These are phyloP conservation scores for Candida ulmi DNA, from an alignment of 805 yeast genomes.

Conservation along the genomic window DNA sequence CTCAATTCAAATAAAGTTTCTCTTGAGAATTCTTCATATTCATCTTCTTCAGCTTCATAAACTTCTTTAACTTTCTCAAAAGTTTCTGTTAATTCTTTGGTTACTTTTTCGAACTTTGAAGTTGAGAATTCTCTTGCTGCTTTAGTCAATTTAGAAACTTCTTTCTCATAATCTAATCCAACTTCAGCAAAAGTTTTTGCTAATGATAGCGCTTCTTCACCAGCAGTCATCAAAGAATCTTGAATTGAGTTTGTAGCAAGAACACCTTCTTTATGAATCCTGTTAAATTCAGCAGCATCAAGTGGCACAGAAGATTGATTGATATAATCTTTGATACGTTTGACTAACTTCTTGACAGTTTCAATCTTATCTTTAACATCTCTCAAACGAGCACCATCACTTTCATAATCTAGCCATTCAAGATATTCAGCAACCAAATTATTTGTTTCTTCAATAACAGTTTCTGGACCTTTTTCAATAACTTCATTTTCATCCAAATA, in stretches of 20 bases:
- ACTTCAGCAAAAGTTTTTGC: slow-evolving; percentile 37
- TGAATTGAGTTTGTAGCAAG: slow-evolving; percentile 37
- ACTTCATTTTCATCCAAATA: slow-evolving; percentile 50
- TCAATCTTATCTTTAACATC: slow-evolving; percentile 31
- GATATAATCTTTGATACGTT: slow-evolving; percentile 32
- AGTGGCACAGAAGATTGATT: slow-evolving; percentile 42
- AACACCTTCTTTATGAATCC: slow-evolving; percentile 37
- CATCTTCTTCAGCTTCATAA: slow-evolving; percentile 14
- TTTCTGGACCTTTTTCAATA: slow-evolving; percentile 33
- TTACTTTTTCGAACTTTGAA: slow-evolving; percentile 22
- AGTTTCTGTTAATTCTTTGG: slow-evolving; percentile 22
- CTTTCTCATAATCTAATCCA: slow-evolving; percentile 47
- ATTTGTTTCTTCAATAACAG: slow-evolving; percentile 31
- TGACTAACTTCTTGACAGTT: slow-evolving; percentile 21
- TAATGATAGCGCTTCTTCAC: slow-evolving; percentile 38
- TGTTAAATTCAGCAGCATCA: slow-evolving; percentile 38
- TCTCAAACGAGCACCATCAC: slow-evolving; percentile 42
- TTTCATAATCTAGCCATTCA: slow-evolving; percentile 77
- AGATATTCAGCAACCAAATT: slow-evolving; percentile 40
- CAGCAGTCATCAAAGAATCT: slow-evolving; percentile 37
- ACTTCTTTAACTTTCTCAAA: slow-evolving; percentile 24
- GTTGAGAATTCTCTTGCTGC: slow-evolving; percentile 22
- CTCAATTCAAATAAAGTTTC: slow-evolving; percentile 28
- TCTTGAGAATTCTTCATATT: slow-evolving; percentile 16
- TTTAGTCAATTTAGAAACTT: slow-evolving; percentile 38